Evolutionary conservation across 2,329 filamentous ascomycete species (phyloP), one percentile per base, ranked within the genome.

Genomic region (Penicillium nordicum): DNA sequence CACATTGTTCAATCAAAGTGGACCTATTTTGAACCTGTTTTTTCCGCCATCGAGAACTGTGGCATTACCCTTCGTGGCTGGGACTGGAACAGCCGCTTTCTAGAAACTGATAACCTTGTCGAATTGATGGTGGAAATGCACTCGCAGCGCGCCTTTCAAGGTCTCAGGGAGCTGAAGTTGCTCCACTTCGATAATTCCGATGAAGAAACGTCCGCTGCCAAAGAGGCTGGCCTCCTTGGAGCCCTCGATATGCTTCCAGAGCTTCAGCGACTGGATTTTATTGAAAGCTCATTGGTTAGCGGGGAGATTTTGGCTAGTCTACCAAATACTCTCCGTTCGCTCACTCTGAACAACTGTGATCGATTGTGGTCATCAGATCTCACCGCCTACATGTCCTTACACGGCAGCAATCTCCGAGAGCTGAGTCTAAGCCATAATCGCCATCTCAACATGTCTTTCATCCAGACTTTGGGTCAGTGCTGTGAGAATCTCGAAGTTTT

Each of bases 291-390:
- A 3, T 79, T 89, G 34, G 81, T 91, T 56, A 88, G 88, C 66
- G 82, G 85, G 8, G 78, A 79, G 9, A 79, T 95, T 18, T 76
- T 96, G n/a, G 79, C 83, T 1, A 77, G 84, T 4, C 75, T 97
- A 7, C 90, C 92, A 0, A 79, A 76, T 11, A 81, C 78, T 4
- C 78, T 97, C 21, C 76, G 81, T 44, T 83, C 84, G 44, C 79
- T 97, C 4, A 88, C 88, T 61, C 78, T 97, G 16, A 84, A 86
- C 62, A 93, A 94, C 64, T 97, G 92, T 68, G 87, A 87, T 74
- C 84, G 89, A 59, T 74, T 96, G 10, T 85, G 80, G 5, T 88
- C 90, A 0, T 80, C 85, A 4, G 81, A 86, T 57, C 75, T 97
- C 23, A 76, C 79, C 27, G 69, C 73, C 0, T 96, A 88, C 66